A percentile compares a stretch with the other conserved stretches of the same genome.
Conservation (phyloP, 2,329 filamentous ascomycete genomes). For the Ophiostoma triangulosporum region DNA sequence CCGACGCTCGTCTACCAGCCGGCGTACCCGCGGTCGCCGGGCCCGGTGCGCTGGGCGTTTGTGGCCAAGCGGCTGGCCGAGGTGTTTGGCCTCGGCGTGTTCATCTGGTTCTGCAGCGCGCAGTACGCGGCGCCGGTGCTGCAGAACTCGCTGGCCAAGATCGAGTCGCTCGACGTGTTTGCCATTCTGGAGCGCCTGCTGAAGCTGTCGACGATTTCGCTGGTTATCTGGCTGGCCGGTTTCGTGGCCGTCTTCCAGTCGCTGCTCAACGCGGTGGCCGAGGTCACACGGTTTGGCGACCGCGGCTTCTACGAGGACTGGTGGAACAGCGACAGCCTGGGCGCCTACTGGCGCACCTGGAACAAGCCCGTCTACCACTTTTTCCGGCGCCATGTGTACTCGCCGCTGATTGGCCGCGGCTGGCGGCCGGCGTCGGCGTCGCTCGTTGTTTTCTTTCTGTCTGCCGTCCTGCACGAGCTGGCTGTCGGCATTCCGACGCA, state of each 20-base stretch:
- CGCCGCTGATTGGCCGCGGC: constrained; percentile 72
- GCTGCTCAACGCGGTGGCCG: constrained; percentile 78
- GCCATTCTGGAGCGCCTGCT: constrained; percentile 81
- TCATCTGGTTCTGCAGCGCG: constrained; percentile 89
- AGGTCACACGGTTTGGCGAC: constrained; percentile 81
- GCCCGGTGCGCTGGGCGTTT: constrained; percentile 68
- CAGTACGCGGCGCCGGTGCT: constrained; percentile 89
- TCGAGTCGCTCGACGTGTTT: constrained; percentile 63
- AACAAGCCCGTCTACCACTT: constrained; percentile 96
- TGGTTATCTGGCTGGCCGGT: constrained; percentile 93
- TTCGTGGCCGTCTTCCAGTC: constrained; percentile 97
- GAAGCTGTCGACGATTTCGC: constrained; percentile 88
- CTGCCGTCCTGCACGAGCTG: constrained; percentile 79
- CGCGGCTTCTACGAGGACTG: constrained; percentile 93
- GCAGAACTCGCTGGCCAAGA: constrained; percentile 78
- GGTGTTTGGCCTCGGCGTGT: constrained; percentile 62
- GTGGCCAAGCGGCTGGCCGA: constrained; percentile 73
- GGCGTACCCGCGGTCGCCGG: constrained; percentile 74
- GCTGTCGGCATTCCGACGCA: constrained; percentile 91
- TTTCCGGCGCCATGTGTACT: constrained; percentile 89
- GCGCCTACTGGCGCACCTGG: constrained; percentile 90
- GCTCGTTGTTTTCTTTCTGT: constrained; percentile 73
- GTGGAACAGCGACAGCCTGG: constrained; percentile 88
- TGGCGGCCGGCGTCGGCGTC: constrained; percentile 60
- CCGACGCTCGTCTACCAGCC: constrained; percentile 95